phyloP scores from a whole-genome alignment of 2,329 filamentous ascomycete genomes.

The Pyrenophora teres region DNA sequence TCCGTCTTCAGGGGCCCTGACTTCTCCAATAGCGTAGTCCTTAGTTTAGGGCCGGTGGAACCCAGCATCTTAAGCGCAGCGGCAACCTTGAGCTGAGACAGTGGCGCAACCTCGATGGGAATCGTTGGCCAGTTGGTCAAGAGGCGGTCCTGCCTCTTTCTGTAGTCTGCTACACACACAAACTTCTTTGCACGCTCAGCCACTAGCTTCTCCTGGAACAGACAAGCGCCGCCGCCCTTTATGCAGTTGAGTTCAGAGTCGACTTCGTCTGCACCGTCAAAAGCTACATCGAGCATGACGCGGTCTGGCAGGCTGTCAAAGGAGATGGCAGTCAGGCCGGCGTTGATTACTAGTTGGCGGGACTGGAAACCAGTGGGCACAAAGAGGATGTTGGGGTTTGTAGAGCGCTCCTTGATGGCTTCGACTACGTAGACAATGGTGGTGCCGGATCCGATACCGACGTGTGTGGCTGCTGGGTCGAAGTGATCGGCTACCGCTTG shows the following conservation, averaged over 20 bases:
- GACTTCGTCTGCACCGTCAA: conserved; percentile 96
- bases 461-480: conserved; percentile 62
- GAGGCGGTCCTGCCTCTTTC: conserved; percentile 81
- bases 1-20: conserved; percentile 84
- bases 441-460: conserved; percentile 81
- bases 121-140: conserved; percentile 79
- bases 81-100: conserved; percentile 78
- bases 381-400: conserved; percentile 70
- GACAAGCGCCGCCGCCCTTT: conserved; percentile 95
- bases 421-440: conserved; percentile 86
- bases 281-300: conserved; percentile 79
- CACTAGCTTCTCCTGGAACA: conserved; percentile 97
- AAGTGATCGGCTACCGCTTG: conserved; percentile 76
- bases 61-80: conserved; percentile 74
- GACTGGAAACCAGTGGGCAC: conserved; percentile 92
- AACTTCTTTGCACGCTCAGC: conserved; percentile 83
- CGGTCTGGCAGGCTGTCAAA: conserved; percentile 74
- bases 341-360: conserved; percentile 79
- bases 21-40: conserved; percentile 75
- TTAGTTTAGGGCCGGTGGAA: conserved; percentile 69
- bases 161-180: conserved; percentile 86
- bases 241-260: conserved; percentile 95
- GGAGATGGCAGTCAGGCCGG: conserved; percentile 75
- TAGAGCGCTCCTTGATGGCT: conserved; percentile 62
- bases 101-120: conserved; percentile 90